Evolutionary conservation across 352 stramenopile genomes (phyloP).

Genomic region (Albugo candida): DNA sequence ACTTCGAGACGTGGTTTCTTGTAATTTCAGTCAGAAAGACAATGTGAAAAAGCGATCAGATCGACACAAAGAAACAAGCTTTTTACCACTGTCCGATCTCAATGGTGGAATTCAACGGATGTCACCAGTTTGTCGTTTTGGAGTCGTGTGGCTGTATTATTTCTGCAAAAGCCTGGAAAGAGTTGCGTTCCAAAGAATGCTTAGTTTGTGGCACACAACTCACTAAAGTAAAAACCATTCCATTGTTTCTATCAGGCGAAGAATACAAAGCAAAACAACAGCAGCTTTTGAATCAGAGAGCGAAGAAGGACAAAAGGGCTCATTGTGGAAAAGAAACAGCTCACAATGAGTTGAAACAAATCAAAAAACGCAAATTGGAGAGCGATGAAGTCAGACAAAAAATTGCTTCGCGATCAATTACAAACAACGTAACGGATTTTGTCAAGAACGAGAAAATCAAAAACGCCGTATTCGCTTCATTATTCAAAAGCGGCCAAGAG

Average conservation of each 20-base stretch:
- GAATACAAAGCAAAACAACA: conserved; percentile 27
- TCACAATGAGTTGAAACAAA: conserved; percentile 1
- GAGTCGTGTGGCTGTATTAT: conserved; percentile 74
- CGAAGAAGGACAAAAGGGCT: conserved; percentile 12
- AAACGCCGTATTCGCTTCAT: conserved; percentile 60
- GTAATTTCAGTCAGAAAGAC: conserved; percentile 16
- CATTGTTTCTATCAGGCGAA: conserved; percentile 13
- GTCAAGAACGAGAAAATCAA: conserved; percentile 51
- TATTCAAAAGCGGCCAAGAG: conserved; percentile 50
- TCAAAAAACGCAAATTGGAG: conserved; percentile 18
- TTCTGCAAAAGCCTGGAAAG: conserved; percentile 71
- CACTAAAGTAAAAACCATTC: background rate
- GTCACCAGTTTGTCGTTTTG: conserved; percentile 69
- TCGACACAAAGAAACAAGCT: background rate
- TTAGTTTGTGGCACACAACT: conserved; percentile 40
- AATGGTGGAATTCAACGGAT: conserved; percentile 75
- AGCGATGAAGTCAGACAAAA: conserved; percentile 7
- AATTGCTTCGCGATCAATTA: background rate
- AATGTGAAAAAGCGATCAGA: background rate
- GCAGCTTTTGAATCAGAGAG: conserved; percentile 21
- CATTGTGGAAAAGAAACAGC: conserved; percentile 2
- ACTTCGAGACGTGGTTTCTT: conserved; percentile 78
- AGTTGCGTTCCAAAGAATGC: conserved; percentile 53
- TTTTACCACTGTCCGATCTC: conserved; percentile 60
- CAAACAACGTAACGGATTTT: conserved; percentile 13